phyloP scores from a whole-genome alignment of 2,329 filamentous ascomycete species.

The Graphiopsis chlorocephala region DNA sequence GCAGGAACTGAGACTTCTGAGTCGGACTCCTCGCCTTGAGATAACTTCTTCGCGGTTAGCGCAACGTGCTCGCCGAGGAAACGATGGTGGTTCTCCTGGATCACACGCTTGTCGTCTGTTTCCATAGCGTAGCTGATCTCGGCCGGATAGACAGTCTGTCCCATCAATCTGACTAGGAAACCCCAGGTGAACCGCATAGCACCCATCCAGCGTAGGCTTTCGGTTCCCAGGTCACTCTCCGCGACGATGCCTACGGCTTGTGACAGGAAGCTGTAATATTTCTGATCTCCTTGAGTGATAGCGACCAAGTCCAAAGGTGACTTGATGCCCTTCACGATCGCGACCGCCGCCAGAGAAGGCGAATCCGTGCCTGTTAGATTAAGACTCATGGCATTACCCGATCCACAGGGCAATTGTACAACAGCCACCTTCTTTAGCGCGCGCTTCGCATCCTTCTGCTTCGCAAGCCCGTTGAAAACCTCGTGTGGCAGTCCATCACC shows the following conservation, averaged over 20 bases:
- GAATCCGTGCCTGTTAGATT: conserved; percentile 82
- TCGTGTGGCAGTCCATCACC: conserved; percentile 91
- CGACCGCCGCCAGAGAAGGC: conserved; percentile 72
- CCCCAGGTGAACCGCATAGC: conserved; percentile 80
- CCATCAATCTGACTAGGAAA: conserved; percentile 71
- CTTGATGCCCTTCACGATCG: conserved; percentile 81
- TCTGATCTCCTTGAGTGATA: conserved; percentile 73
- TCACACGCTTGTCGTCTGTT: conserved; percentile 68
- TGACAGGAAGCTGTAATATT: conserved; percentile 82
- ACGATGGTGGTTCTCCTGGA: conserved; percentile 59
- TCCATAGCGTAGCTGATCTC: conserved; percentile 84
- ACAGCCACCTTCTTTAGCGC: conserved; percentile 78
- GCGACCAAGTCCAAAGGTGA: conserved; percentile 83
- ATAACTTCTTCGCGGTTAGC: conserved; percentile 26
- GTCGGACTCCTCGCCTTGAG: conserved; percentile 7
- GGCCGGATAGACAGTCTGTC: conserved; percentile 79
- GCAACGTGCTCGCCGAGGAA: conserved; percentile 27
- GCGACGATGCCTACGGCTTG: conserved; percentile 88
- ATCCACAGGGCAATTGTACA: conserved; percentile 85
- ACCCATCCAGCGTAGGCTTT: conserved; percentile 92
- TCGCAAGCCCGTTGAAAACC: conserved; percentile 87
- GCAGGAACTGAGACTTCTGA: conserved; percentile 2
- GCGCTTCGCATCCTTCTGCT: conserved; percentile 68
- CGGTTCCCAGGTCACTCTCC: conserved; percentile 84
- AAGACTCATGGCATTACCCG: conserved; percentile 88